Base-by-base conservation (phyloP, 2,329 filamentous ascomycete genomes). In the Colletotrichum coccodes region DNA sequence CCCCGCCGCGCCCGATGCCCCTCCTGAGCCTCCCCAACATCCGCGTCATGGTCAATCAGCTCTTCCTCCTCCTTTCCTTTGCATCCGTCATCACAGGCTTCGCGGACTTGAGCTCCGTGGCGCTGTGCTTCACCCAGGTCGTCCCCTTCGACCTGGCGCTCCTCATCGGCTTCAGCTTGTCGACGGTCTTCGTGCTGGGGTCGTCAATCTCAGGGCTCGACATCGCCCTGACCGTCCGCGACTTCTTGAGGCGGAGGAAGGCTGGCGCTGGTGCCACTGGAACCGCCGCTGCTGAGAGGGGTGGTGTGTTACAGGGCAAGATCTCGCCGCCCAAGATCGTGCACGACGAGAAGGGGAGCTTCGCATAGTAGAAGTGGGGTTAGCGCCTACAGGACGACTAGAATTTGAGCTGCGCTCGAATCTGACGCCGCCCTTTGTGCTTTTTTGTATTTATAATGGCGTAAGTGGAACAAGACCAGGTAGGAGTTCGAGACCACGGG, bases 61-160 rank as follows among this genome's bases (percentile, higher is more conserved):
- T 76, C 14, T 73, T 79, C 32, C 68, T 78, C 1, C 32, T 69
- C 12, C 68, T 79, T 4, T 59, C 73, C 3, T 28, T 75, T 4
- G 59, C 70, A 0, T 73, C 76, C 0, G 66, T 71, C 16, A 58
- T 76, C 6, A 73, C 72, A 0, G 78, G 78, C 6, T 79, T 79
- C 44, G 61, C 71, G 2, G 76, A 77, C 38, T 64, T 79, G 3
- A 74, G 72, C 52, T 67, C 67, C 9, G 71, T 78, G 14, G 63
- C 73, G 1, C 69, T 79, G 23, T 77, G 77, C 60, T 52, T 77
- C 32, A 76, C 75, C 6, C 73, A 74, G 16, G 52, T 75, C 18
- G 52, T 79, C 6, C 64, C 75, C 3, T 74, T 80, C 32, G 73
- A 77, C 50, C 28, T 71, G 8, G 74, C 72, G 9, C 46, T 79